Conservation (phyloP, 1,284 basidiomycete species). For the Moesziomyces globuligerus region DNA sequence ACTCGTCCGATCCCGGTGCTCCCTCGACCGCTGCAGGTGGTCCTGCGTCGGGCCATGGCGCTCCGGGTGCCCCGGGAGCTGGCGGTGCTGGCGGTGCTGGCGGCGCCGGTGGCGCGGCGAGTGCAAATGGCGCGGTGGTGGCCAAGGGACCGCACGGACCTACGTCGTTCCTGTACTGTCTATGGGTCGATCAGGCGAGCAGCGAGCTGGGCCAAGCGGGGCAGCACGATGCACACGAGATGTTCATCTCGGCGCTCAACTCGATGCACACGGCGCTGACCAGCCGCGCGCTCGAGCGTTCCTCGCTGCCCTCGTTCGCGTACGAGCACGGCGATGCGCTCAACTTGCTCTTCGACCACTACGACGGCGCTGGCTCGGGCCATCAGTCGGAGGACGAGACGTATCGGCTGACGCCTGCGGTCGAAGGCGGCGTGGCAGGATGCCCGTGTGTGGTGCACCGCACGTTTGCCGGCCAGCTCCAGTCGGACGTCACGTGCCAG, state of each 20-base stretch:
- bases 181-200: constrained; percentile 79
- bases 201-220: constrained; percentile 86
- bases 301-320: constrained; percentile 42
- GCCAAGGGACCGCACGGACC: constrained; percentile 77
- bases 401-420: constrained; percentile 12
- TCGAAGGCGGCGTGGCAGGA: constrained; percentile 33
- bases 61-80: constrained; percentile 56
- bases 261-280: constrained; percentile 59
- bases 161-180: constrained; percentile 82
- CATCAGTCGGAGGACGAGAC: constrained; percentile 42
- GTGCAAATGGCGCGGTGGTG: neutral
- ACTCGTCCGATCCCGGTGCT: constrained; percentile 61
- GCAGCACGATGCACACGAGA: constrained; percentile 92
- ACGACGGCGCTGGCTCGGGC: constrained; percentile 38
- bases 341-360: constrained; percentile 49
- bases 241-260: constrained; percentile 66
- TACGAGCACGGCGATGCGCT: constrained; percentile 43
- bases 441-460: constrained; percentile 93
- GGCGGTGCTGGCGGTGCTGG: neutral
- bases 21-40: neutral
- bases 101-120: constrained; percentile 19
- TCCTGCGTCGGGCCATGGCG: constrained; percentile 71
- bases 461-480: constrained; percentile 86
- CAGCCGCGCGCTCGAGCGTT: constrained; percentile 40
- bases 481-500: constrained; percentile 89